Evolutionary conservation across 192 early-diverging fungal genomes (phyloP).

Genomic region (Dimargaris verticillata): DNA sequence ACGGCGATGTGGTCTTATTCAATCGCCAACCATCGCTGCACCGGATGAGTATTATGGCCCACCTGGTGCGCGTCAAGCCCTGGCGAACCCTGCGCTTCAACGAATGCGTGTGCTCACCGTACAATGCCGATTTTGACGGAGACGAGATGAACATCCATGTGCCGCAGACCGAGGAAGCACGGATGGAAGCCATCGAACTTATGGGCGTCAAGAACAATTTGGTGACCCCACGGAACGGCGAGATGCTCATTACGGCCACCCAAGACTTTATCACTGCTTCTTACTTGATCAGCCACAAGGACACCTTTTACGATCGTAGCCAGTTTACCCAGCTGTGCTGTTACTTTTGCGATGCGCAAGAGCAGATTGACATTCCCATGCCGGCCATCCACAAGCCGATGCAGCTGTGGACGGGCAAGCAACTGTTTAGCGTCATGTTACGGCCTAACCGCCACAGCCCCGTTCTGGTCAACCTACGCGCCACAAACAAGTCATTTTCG

Average conservation of each 20-base stretch:
- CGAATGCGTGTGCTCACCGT: constrained; percentile 98
- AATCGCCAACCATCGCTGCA: constrained; percentile 98
- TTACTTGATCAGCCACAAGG: constrained; percentile 84
- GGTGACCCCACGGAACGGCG: constrained; percentile 96
- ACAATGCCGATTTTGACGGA: constrained; percentile 99
- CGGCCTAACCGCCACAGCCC: constrained; percentile 55
- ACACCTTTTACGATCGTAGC: constrained; percentile 85
- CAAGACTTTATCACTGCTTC: constrained; percentile 99
- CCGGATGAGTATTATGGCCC: constrained; percentile 92
- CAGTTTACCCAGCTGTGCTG: constrained; percentile 86
- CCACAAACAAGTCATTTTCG: constrained; percentile 63
- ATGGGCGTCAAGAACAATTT: constrained; percentile 96
- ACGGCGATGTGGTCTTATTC: constrained; percentile 93
- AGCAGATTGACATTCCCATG: constrained; percentile 74
- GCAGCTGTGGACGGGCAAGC: constrained; percentile 97
- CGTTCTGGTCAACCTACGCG: constrained; percentile 72
- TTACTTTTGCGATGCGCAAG: constrained; percentile 73
- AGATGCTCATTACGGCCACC: constrained; percentile 94
- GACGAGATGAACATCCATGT: constrained; percentile 99
- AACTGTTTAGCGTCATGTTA: constrained; percentile 79
- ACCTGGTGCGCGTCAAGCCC: constrained; percentile 76
- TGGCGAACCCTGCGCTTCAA: constrained; percentile 99
- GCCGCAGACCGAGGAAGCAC: constrained; percentile 97
- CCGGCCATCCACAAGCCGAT: constrained; percentile 92
- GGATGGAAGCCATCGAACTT: constrained; percentile 85